A percentile compares a stretch with the other conserved stretches of the same genome.
Evolutionary conservation across 306 rosid species (phyloP).

Genomic region (Cicer chorassanicum): DNA sequence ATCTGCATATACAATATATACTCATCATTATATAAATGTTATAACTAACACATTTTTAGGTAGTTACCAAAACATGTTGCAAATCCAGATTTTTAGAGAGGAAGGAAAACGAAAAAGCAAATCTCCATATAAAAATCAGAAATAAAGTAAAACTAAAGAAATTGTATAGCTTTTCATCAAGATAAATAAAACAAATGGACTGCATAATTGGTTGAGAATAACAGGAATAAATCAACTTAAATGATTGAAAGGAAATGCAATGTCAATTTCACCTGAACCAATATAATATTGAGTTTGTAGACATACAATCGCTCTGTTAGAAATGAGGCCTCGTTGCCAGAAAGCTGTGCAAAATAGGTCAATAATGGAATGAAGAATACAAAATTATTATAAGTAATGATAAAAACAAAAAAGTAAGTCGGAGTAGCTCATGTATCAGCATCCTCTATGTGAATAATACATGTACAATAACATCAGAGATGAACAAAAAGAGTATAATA

Average conservation of each 20-base stretch:
- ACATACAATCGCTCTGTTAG: constrained; percentile 88
- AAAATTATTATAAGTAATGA: constrained; percentile 10
- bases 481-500: constrained; percentile 46
- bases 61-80: constrained; percentile 14
- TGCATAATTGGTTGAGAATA: not conserved
- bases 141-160: not conserved
- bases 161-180: not conserved
- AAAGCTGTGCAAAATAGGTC: constrained; percentile 62
- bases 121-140: not conserved
- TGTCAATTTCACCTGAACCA: constrained; percentile 79
- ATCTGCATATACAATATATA: constrained; percentile 57
- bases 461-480: constrained; percentile 95
- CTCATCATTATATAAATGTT: not conserved
- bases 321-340: constrained; percentile 83
- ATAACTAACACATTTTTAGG: not conserved
- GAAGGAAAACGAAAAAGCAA: not conserved
- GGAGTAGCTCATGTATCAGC: constrained; percentile 9
- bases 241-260: constrained; percentile 13
- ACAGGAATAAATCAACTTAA: constrained; percentile 1
- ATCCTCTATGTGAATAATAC: constrained; percentile 43
- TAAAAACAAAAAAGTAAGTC: constrained; percentile 9
- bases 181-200: not conserved
- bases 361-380: constrained; percentile 30
- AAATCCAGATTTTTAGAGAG: not conserved
- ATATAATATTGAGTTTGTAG: constrained; percentile 91